Percentiles rank a stretch among this genome's conserved stretches.
phyloP scores from a whole-genome alignment of 208 protist species.

The Wallacemonas sp. region DNA sequence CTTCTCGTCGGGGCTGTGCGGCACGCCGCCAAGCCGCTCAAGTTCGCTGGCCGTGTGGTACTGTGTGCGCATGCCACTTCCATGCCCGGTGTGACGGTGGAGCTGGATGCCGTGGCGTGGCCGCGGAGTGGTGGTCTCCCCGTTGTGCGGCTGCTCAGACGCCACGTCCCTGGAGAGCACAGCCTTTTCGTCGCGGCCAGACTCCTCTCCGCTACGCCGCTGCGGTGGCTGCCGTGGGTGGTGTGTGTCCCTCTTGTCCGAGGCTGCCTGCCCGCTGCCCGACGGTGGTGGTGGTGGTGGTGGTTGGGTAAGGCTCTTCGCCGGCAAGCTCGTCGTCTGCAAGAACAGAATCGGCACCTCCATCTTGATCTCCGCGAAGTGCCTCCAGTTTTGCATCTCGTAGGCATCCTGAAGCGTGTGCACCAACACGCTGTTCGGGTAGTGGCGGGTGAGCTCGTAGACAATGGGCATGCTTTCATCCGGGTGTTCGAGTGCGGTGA shows the following conservation, averaged over 20 bases:
- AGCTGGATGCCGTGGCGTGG: no score
- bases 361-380: conserved; percentile 63
- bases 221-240: background rate
- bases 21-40: background rate
- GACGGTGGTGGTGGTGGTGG: no score
- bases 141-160: no score
- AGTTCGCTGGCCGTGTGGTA: background rate
- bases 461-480: conserved; percentile 85
- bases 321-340: conserved; percentile 58
- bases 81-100: no score
- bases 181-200: background rate
- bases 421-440: conserved; percentile 77
- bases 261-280: no score
- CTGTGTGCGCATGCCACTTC: background rate
- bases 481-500: conserved; percentile 85
- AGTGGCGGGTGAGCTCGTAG: conserved; percentile 68
- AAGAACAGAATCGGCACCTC: conserved; percentile 75
- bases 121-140: no score
- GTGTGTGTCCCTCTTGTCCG: background rate
- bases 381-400: conserved; percentile 85
- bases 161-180: no score
- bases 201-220: background rate
- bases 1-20: conserved; percentile 4
- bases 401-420: conserved; percentile 88
- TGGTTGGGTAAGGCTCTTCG: background rate